Conservation (phyloP, 306 rosid species). For the Spatholobus suberectus region DNA sequence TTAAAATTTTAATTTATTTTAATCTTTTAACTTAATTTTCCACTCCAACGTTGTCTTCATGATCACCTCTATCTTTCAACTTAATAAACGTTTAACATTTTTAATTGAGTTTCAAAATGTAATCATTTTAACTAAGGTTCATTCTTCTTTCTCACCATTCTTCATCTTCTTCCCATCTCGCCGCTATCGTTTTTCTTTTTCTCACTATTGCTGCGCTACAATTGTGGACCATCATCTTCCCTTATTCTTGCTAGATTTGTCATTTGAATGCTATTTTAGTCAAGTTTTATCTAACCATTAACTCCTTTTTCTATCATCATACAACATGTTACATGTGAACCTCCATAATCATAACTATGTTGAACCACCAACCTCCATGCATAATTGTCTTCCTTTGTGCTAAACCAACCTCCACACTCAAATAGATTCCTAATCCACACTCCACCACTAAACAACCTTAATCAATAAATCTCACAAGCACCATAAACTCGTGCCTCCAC, state of each 20-base stretch:
- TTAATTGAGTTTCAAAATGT: background rate
- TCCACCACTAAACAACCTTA: background rate
- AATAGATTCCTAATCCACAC: background rate
- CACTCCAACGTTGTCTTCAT: background rate
- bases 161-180: background rate
- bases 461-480: background rate
- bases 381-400: background rate
- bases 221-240: background rate
- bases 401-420: constrained; percentile 9
- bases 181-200: background rate
- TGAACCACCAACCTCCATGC: background rate
- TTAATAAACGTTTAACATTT: background rate
- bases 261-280: background rate
- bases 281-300: background rate
- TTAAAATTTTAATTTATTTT: no score
- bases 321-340: background rate
- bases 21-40: no score
- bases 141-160: background rate
- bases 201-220: background rate
- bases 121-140: background rate
- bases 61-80: background rate
- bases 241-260: background rate
- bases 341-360: background rate
- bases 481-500: background rate
- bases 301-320: background rate